phyloP scores from a whole-genome alignment of 2,329 filamentous ascomycete genomes.

The Xylaria sp. region DNA sequence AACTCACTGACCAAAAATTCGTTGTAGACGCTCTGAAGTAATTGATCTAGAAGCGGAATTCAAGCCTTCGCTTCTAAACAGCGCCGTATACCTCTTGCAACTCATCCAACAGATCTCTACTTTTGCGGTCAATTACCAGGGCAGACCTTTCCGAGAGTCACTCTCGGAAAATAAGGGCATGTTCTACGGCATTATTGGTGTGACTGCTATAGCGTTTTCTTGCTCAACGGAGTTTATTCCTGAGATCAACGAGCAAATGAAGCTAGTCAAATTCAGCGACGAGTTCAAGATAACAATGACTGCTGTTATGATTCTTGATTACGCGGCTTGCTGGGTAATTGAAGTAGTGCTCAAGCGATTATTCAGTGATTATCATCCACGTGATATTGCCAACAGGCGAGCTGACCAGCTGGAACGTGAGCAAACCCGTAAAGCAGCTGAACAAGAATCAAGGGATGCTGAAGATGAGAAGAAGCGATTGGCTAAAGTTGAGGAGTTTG shows the following conservation, averaged over 20 bases:
- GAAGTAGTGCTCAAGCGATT: slow-evolving; percentile 85
- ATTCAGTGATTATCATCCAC: slow-evolving; percentile 92
- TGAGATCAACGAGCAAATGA: slow-evolving; percentile 93
- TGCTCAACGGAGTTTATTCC: slow-evolving; percentile 96
- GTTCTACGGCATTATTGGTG: slow-evolving; percentile 95
- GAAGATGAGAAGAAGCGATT: slow-evolving; percentile 64
- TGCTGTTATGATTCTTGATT: slow-evolving; percentile 86
- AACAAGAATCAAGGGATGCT: slow-evolving; percentile 59
- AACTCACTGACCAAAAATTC: background rate
- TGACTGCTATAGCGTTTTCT: slow-evolving; percentile 89
- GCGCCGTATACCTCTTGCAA: slow-evolving; percentile 94
- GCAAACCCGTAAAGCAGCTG: slow-evolving; percentile 71
- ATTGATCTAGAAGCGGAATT: slow-evolving; percentile 97
- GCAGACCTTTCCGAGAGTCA: slow-evolving; percentile 94
- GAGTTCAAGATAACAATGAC: slow-evolving; percentile 94
- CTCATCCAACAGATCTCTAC: slow-evolving; percentile 99
- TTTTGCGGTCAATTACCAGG: slow-evolving; percentile 99
- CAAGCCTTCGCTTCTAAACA: slow-evolving; percentile 91
- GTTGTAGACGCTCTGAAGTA: slow-evolving; percentile 60
- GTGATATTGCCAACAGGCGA: slow-evolving; percentile 88
- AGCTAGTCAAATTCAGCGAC: slow-evolving; percentile 85
- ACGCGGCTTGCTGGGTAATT: slow-evolving; percentile 84
- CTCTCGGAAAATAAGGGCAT: slow-evolving; percentile 96
- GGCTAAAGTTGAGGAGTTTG: slow-evolving; percentile 68
- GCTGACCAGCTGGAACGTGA: slow-evolving; percentile 88